A percentile compares a stretch with the other conserved stretches of the same genome.
Evolutionary conservation across 345 rosid species (phyloP).

Genomic region (Orychophragmus violaceus): DNA sequence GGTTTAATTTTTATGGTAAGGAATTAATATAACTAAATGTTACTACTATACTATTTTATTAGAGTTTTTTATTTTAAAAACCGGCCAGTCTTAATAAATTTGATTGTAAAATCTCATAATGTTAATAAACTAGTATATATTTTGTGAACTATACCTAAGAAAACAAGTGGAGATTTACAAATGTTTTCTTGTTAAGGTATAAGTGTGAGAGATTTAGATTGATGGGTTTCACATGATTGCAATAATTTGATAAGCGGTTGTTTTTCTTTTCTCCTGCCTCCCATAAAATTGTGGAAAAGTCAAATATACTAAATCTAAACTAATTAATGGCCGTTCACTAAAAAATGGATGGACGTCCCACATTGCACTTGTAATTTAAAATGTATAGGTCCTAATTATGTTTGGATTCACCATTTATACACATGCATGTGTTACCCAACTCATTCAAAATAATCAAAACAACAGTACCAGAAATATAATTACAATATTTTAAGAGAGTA

Average conservation of each 20-base stretch:
- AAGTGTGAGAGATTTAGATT: background rate
- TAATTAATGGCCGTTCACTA: background rate
- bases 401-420: slow-evolving; percentile 4
- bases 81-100: background rate
- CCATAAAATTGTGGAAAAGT: background rate
- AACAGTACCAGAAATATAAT: too few relatives aligned
- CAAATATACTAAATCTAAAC: background rate
- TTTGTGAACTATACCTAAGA: background rate
- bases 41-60: background rate
- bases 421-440: slow-evolving; percentile 18
- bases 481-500: background rate
- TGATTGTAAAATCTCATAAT: background rate
- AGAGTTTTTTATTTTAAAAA: background rate
- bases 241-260: background rate
- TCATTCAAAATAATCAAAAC: background rate
- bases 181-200: slow-evolving; percentile 1
- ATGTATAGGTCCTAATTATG: background rate
- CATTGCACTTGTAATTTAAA: background rate
- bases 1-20: background rate
- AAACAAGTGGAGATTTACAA: background rate
- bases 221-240: background rate
- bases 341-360: slow-evolving; percentile 3
- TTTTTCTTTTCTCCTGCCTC: background rate
- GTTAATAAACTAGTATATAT: background rate
- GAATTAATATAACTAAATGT: background rate